A percentile compares a stretch with the other conserved stretches of the same genome.
These are phyloP conservation scores for Dictyostelium firmibasis DNA, from an alignment of 78 protist species.

Conservation along the genomic window DNA sequence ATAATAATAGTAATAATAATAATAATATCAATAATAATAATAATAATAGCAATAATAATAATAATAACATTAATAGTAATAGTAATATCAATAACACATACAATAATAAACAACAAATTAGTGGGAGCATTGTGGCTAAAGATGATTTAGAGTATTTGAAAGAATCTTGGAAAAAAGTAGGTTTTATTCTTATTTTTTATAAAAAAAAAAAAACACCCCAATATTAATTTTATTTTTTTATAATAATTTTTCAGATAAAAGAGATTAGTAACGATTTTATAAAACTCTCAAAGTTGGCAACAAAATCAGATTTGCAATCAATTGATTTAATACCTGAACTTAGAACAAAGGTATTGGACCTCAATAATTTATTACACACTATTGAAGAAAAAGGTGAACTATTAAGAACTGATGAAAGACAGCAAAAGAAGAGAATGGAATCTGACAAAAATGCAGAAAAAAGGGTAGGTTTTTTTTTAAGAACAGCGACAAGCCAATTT, in stretches of 20 bases:
- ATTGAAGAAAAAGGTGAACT: conserved; percentile 6
- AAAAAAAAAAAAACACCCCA: background rate
- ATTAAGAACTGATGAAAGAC: conserved; percentile 58
- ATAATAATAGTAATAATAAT: background rate
- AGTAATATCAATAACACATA: background rate
- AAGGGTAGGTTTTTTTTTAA: conserved; percentile 23
- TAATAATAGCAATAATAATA: background rate
- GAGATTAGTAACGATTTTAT: conserved; percentile 14
- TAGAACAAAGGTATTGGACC: background rate
- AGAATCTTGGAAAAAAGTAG: conserved; percentile 41
- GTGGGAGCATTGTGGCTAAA: background rate
- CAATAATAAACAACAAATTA: background rate
- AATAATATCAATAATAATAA: background rate
- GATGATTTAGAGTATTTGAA: conserved; percentile 23
- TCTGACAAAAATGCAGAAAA: conserved; percentile 72
- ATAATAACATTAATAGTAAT: background rate
- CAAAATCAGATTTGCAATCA: conserved; percentile 27
- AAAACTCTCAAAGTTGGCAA: conserved; percentile 49
- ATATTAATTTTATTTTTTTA: background rate
- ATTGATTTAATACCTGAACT: conserved; percentile 21
- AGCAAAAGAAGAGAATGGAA: conserved; percentile 50
- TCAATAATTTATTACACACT: background rate
- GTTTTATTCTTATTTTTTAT: background rate
- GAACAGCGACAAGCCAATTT: too few relatives aligned
- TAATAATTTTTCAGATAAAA: background rate